A percentile compares a stretch with the other conserved stretches of the same genome.
Conservation (phyloP, 2,329 filamentous ascomycete species). For the Aspergillus calidoustus region DNA sequence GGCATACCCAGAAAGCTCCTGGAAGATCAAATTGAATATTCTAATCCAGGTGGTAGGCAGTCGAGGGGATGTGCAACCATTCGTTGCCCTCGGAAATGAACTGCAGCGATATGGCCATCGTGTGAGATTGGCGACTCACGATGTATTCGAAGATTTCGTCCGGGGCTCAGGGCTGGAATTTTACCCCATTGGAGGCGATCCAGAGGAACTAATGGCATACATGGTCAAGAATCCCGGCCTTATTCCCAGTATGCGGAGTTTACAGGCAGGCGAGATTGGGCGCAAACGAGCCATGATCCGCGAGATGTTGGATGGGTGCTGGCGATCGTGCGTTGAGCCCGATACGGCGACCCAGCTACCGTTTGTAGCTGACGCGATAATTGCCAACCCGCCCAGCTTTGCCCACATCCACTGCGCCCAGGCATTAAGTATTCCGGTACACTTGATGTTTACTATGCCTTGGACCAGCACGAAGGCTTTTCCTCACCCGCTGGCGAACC, state of each 20-base stretch:
- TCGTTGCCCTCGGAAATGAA: constrained; percentile 59
- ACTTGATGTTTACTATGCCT: constrained; percentile 60
- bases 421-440: constrained; percentile 54
- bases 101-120: constrained; percentile 58
- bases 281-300: constrained; percentile 38
- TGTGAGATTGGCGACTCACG: constrained; percentile 62
- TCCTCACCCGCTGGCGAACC: constrained; percentile 56
- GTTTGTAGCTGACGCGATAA: constrained; percentile 60
- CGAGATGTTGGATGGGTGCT: constrained; percentile 44
- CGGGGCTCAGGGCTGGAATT: constrained; percentile 59
- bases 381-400: constrained; percentile 59
- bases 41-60: no score
- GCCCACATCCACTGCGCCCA: constrained; percentile 59
- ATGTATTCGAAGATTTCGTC: constrained; percentile 59
- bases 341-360: constrained; percentile 37
- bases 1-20: no score
- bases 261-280: constrained; percentile 40
- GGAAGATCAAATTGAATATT: no score
- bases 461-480: constrained; percentile 52
- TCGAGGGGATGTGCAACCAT: constrained; percentile 59
- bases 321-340: constrained; percentile 44
- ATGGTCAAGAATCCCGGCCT: no score
- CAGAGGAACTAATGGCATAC: no score
- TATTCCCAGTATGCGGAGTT: constrained; percentile 30
- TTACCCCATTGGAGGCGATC: constrained; percentile 56